Conservation (phyloP, 352 stramenopile genomes). For the Pythium monospermum region DNA sequence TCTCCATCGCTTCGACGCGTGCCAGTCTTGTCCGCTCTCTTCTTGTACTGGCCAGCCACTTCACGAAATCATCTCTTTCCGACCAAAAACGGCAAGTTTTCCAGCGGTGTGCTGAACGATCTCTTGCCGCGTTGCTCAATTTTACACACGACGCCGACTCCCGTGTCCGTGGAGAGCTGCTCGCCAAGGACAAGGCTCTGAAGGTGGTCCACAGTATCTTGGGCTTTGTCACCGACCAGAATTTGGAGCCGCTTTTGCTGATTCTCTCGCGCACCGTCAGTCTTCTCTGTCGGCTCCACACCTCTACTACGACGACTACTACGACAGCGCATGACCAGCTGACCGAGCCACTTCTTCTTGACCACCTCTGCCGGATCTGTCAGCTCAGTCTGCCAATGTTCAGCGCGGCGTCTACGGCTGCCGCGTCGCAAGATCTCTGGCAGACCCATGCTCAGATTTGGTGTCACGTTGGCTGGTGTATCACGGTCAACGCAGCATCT, state of each 20-base stretch:
- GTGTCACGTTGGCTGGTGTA: conserved; percentile 66
- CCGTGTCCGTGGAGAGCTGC: conserved; percentile 31
- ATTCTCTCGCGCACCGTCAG: conserved; percentile 38
- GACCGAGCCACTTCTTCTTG: not conserved
- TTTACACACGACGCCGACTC: conserved; percentile 42
- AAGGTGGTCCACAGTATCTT: conserved; percentile 23
- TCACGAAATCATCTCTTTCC: conserved; percentile 6
- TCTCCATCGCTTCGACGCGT: no score
- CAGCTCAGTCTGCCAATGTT: conserved; percentile 13
- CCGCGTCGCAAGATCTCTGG: conserved; percentile 23
- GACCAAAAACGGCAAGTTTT: not conserved
- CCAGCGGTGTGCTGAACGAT: conserved; percentile 29
- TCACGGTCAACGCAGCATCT: conserved; percentile 8
- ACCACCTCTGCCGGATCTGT: conserved; percentile 16
- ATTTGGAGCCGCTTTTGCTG: conserved; percentile 22
- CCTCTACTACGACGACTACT: conserved; percentile 10
- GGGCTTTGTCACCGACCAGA: conserved; percentile 2
- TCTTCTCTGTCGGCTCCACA: conserved; percentile 61
- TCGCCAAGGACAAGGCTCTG: conserved; percentile 19
- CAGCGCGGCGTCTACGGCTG: conserved; percentile 10
- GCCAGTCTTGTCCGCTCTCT: conserved; percentile 18
- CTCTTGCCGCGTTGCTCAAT: conserved; percentile 59
- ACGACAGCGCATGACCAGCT: not conserved
- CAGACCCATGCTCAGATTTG: conserved; percentile 64
- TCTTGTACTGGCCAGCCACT: conserved; percentile 15